These are phyloP conservation scores for Schwanniomyces sp. DNA, from an alignment of 805 yeast genomes.

Conservation along the genomic window DNA sequence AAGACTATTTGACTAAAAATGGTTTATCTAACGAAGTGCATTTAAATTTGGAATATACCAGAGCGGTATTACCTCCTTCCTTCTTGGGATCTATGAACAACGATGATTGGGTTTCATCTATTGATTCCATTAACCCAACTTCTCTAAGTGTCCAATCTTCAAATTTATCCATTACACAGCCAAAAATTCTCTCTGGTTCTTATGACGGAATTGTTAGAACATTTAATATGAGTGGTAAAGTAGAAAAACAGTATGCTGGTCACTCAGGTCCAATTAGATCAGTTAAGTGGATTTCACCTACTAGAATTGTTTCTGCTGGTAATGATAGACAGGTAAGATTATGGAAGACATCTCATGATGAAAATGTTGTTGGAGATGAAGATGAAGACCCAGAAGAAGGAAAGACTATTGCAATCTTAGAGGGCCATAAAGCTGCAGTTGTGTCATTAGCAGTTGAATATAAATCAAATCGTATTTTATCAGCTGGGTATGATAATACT, in stretches of 20 bases:
- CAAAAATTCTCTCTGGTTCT: slow-evolving; percentile 79
- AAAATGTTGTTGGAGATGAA: slow-evolving; percentile 39
- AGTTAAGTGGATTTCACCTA: slow-evolving; percentile 74
- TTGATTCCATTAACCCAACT: slow-evolving; percentile 48
- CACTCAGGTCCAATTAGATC: slow-evolving; percentile 86
- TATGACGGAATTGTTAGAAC: slow-evolving; percentile 94
- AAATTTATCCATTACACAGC: slow-evolving; percentile 29
- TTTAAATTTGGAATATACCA: slow-evolving; percentile 81
- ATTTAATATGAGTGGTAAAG: slow-evolving; percentile 78
- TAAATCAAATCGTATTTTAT: slow-evolving; percentile 61
- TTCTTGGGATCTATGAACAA: slow-evolving; percentile 83
- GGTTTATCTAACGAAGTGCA: slow-evolving; percentile 83
- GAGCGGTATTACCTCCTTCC: slow-evolving; percentile 93
- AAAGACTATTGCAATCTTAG: slow-evolving; percentile 78
- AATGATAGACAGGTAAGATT: slow-evolving; percentile 85
- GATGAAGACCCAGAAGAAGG: slow-evolving; percentile 56
- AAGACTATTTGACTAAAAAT: slow-evolving; percentile 71
- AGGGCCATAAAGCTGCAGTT: slow-evolving; percentile 90
- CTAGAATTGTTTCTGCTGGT: slow-evolving; percentile 80
- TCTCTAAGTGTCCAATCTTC: slow-evolving; percentile 21
- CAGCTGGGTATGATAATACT: slow-evolving; percentile 80
- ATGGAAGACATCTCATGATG: slow-evolving; percentile 68
- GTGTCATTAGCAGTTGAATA: slow-evolving; percentile 65
- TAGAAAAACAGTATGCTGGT: slow-evolving; percentile 78
- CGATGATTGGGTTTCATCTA: slow-evolving; percentile 93